Percentiles rank a stretch among this genome's conserved stretches.
Evolutionary conservation across 2,329 filamentous ascomycete genomes (phyloP).

Genomic region (Cladosporium sp.): DNA sequence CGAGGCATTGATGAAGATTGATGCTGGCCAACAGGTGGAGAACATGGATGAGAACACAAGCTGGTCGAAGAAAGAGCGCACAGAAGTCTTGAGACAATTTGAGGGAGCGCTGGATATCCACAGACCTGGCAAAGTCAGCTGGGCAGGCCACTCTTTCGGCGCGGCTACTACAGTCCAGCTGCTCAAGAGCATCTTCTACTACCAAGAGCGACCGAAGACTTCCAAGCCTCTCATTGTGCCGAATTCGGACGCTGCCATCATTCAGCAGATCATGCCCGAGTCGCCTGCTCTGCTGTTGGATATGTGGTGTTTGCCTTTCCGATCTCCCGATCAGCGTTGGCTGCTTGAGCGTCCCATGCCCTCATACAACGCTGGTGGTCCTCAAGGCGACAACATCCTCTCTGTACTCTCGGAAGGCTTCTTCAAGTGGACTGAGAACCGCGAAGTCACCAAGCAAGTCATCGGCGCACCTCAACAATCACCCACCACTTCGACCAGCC

Average conservation of each 20-base stretch:
- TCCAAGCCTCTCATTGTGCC: constrained; percentile 65
- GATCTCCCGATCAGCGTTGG: constrained; percentile 62
- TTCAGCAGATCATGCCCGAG: constrained; percentile 66
- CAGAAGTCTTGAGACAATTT: constrained; percentile 61
- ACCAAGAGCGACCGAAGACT: constrained; percentile 43
- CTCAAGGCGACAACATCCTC: constrained; percentile 60
- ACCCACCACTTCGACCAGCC: neutral
- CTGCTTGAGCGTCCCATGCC: constrained; percentile 75
- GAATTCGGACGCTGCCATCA: constrained; percentile 56
- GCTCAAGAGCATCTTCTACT: constrained; percentile 76
- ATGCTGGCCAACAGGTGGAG: constrained; percentile 53
- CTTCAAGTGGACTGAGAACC: constrained; percentile 74
- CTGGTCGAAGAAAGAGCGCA: constrained; percentile 38
- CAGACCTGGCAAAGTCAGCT: constrained; percentile 71
- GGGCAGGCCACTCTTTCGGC: constrained; percentile 80
- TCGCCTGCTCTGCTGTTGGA: constrained; percentile 73
- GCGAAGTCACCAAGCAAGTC: constrained; percentile 67
- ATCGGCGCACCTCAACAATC: constrained; percentile 46
- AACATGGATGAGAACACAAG: constrained; percentile 50
- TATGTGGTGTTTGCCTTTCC: constrained; percentile 76
- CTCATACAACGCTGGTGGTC: constrained; percentile 58
- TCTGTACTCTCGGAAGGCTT: constrained; percentile 77
- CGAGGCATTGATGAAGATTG: constrained; percentile 67
- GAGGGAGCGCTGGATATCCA: constrained; percentile 65
- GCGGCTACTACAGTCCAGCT: constrained; percentile 74